Conservation (phyloP, 2,329 filamentous ascomycete genomes). For the Macrophomina phaseolina region DNA sequence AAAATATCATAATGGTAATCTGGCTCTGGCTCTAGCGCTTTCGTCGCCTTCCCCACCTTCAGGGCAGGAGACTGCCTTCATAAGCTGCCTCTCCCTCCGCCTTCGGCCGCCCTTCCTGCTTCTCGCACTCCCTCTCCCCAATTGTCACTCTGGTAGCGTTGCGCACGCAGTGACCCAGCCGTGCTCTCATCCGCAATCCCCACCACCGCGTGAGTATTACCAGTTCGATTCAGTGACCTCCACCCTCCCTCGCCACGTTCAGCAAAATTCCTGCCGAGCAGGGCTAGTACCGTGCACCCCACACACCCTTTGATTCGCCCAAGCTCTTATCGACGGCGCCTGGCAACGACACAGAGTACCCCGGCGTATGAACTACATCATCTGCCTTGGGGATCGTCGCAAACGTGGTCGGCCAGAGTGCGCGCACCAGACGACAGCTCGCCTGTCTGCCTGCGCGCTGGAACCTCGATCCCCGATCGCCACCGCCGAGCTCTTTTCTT, state of each 20-base stretch:
- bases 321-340: conserved; percentile 28
- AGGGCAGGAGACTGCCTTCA: conserved; percentile 25
- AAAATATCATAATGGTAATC: conserved; percentile 27
- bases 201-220: conserved; percentile 19
- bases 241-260: conserved; percentile 18
- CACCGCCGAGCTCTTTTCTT: conserved; percentile 6
- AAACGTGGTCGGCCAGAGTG: conserved; percentile 20
- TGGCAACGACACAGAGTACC: conserved; percentile 21
- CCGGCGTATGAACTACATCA: conserved; percentile 22
- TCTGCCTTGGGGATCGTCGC: conserved; percentile 22
- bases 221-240: not conserved
- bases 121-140: conserved; percentile 12
- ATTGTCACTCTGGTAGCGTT: conserved; percentile 26
- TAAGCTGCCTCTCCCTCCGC: conserved; percentile 22
- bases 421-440: conserved; percentile 21
- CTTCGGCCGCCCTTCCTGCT: conserved; percentile 16
- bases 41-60: conserved; percentile 25
- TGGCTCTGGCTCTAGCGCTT: conserved; percentile 24
- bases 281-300: conserved; percentile 24
- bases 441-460: not conserved
- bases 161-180: conserved; percentile 22
- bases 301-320: conserved; percentile 25
- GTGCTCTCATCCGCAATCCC: not conserved
- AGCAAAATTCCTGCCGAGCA: conserved; percentile 25
- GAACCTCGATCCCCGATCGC: conserved; percentile 15